These are phyloP conservation scores for Trichoderma gamsii DNA, from an alignment of 495 filamentous ascomycete genomes.

Conservation along the genomic window DNA sequence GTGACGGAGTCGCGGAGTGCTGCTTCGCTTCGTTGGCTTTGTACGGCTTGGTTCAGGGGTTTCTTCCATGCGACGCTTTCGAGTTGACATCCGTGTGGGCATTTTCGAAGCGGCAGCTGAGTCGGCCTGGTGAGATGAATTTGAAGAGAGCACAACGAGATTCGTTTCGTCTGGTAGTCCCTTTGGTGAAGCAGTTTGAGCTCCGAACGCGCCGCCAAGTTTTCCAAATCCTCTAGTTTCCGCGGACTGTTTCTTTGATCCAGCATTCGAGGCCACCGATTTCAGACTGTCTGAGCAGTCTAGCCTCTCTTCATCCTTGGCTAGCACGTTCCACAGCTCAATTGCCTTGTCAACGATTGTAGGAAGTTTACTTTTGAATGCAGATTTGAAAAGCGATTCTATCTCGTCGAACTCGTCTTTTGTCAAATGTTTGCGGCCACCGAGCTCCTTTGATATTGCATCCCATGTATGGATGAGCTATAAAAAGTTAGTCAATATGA, in stretches of 20 bases:
- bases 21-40: slow-evolving; percentile 21
- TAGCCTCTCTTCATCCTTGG: slow-evolving; percentile 30
- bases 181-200: slow-evolving; percentile 35
- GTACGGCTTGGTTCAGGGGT: not conserved
- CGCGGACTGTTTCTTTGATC: slow-evolving; percentile 35
- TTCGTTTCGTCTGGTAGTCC: slow-evolving; percentile 48
- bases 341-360: slow-evolving; percentile 36
- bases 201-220: slow-evolving; percentile 26
- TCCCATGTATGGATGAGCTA: slow-evolving; percentile 40
- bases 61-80: slow-evolving; percentile 6
- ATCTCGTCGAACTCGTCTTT: slow-evolving; percentile 34
- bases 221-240: slow-evolving; percentile 33
- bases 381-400: slow-evolving; percentile 36
- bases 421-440: slow-evolving; percentile 25
- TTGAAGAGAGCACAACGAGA: slow-evolving; percentile 18
- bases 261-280: slow-evolving; percentile 31
- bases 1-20: slow-evolving; percentile 50
- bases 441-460: slow-evolving; percentile 30
- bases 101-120: not conserved
- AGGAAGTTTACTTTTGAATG: slow-evolving; percentile 45
- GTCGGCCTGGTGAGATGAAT: slow-evolving; percentile 17
- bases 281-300: slow-evolving; percentile 41
- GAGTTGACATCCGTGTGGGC: not conserved
- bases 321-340: slow-evolving; percentile 40
- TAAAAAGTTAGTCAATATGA: slow-evolving; percentile 20